Evolutionary conservation across 495 filamentous ascomycete genomes (phyloP).

Genomic region (Penicillium bialowiezense): DNA sequence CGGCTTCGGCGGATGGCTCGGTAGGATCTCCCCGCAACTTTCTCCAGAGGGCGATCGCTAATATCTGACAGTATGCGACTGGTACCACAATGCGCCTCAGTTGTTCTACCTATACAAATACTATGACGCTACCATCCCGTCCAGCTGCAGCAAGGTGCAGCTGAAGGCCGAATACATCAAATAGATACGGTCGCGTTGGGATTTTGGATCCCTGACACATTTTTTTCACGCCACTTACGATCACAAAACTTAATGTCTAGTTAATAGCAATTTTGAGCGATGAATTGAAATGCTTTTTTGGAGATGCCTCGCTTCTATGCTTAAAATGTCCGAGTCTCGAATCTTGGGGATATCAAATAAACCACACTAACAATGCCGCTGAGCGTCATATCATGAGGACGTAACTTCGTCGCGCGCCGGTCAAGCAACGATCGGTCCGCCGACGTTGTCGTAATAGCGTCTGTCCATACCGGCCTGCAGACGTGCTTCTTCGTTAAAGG

Average conservation of each 20-base stretch:
- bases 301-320: not conserved
- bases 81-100: conserved; percentile 54
- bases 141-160: conserved; percentile 44
- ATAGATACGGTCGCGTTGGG: conserved; percentile 5
- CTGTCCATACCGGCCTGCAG: conserved; percentile 48
- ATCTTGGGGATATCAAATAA: conserved; percentile 7
- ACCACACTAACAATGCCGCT: conserved; percentile 1
- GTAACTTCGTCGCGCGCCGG: conserved; percentile 4
- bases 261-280: conserved; percentile 6
- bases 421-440: no score
- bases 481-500: conserved; percentile 50
- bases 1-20: conserved; percentile 52
- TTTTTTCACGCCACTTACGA: not conserved
- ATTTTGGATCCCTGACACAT: no score
- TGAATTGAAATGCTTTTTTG: conserved; percentile 3
- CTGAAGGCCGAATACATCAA: conserved; percentile 28
- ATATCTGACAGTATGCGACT: conserved; percentile 45
- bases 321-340: conserved; percentile 1
- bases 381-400: conserved; percentile 14
- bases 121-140: conserved; percentile 31
- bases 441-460: conserved; percentile 41
- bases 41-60: not conserved
- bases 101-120: conserved; percentile 45
- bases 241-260: not conserved
- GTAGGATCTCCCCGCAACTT: conserved; percentile 28